Percentiles rank a stretch among this genome's conserved stretches.
phyloP scores from a whole-genome alignment of 331 rosid species.

The Stylosanthes scabra region DNA sequence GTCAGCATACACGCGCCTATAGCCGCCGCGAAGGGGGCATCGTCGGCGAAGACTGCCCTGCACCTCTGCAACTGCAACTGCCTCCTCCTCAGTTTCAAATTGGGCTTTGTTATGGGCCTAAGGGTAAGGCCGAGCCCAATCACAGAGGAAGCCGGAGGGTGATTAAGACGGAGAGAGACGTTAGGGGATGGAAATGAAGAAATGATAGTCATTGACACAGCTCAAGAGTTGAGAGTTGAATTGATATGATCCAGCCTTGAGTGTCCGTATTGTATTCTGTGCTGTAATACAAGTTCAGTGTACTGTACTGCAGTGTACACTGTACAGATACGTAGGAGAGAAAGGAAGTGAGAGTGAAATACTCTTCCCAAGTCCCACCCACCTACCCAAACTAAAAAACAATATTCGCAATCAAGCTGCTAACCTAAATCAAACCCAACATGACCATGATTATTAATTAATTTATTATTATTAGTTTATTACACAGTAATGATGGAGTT shows the following conservation, averaged over 20 bases:
- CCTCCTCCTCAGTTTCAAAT: neutral
- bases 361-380: too few species aligned
- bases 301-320: neutral
- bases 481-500: too few species aligned
- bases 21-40: constrained; percentile 83
- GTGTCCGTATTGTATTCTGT: neutral
- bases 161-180: neutral
- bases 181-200: constrained; percentile 10
- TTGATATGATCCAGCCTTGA: neutral
- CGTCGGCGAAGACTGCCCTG: constrained; percentile 52
- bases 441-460: too few species aligned
- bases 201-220: constrained; percentile 7
- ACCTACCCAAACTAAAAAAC: too few species aligned
- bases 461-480: too few species aligned
- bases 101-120: neutral
- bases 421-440: too few species aligned
- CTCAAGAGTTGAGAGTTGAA: neutral
- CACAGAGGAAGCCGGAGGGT: neutral
- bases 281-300: neutral
- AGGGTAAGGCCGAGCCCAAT: constrained; percentile 25
- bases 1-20: constrained; percentile 85
- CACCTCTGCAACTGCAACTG: neutral
- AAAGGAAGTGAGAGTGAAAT: neutral
- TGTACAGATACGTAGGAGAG: neutral
- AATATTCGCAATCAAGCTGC: too few species aligned